Base-by-base conservation (phyloP, 108 stramenopile species). In the Bacterosira constricta region DNA sequence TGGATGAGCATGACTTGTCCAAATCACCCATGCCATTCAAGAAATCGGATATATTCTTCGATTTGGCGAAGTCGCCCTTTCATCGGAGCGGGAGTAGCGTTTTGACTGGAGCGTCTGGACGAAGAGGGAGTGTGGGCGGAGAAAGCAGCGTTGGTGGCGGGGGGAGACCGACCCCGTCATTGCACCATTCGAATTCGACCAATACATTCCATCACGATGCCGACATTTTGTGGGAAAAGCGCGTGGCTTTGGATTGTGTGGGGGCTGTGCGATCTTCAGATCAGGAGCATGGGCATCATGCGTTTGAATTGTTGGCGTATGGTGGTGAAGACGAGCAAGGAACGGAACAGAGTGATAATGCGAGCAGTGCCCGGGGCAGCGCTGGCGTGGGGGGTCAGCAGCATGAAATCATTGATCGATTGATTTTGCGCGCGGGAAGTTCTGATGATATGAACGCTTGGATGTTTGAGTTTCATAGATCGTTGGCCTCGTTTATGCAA, bases 381-480 rank as follows among this genome's bases (percentile, higher is more conserved):
- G 4, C 23, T 34, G 38, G 54, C 27, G 53, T 35, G 20, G 61
- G 37, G 6, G 56, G 49, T 18, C 45, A 30, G 21, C 53, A 69
- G 9, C 36, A 70, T 35, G 58, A 77, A 53, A 72, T 77, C 23
- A 47, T 68, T 8, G 78, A 80, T 56, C 73, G 74, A 58, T 60
- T 85, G 39, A 84, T 90, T 38, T 69, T 93, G 29, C 79, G 81
- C 29, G 92, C 89, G 9, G 72, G 66, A 30, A 69, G 72, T 46
- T 67, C 66, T 1, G 75, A 82, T 13, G 86, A 87, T 25, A 87
- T 90, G 86, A 88, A 82, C 39, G 79, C 85, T 50, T 93, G 92
- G 92, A 70, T 93, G 46, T 89, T 93, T 57, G 86, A 93, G 64
- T 90, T 93, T 60, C 92, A 90, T 73, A 58, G 85, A 49, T 87